A percentile compares a stretch with the other conserved stretches of the same genome.
phyloP scores from a whole-genome alignment of 2,329 filamentous ascomycete species.

The Alternaria conjuncta region DNA sequence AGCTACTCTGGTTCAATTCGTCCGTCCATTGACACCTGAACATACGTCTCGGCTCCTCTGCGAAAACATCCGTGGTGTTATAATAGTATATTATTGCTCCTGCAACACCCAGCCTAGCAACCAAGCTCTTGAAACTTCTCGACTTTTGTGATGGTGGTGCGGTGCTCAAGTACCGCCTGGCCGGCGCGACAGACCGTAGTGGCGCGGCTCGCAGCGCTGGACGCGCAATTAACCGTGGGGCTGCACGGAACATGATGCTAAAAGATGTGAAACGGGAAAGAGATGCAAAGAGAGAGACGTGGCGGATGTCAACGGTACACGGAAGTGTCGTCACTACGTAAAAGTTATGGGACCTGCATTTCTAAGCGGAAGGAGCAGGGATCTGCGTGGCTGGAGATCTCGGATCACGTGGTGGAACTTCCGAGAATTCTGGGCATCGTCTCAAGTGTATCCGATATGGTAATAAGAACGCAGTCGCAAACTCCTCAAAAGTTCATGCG shows the following conservation, averaged over 20 bases:
- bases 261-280: conserved; percentile 24
- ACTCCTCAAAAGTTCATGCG: neutral
- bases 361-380: conserved; percentile 27
- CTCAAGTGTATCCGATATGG: neutral
- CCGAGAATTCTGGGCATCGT: neutral
- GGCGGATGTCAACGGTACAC: conserved; percentile 16
- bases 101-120: conserved; percentile 76
- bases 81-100: conserved; percentile 87
- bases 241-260: conserved; percentile 60
- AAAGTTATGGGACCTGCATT: conserved; percentile 32
- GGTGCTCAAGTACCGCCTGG: conserved; percentile 63
- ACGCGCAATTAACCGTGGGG: conserved; percentile 53
- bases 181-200: conserved; percentile 47
- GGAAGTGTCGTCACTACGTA: conserved; percentile 19
- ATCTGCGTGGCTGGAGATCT: conserved; percentile 5
- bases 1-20: conserved; percentile 2
- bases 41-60: conserved; percentile 80
- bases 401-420: conserved; percentile 11
- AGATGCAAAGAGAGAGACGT: conserved; percentile 25
- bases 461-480: neutral
- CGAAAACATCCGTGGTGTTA: conserved; percentile 86
- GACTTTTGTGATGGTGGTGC: conserved; percentile 68
- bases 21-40: neutral
- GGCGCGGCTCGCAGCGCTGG: conserved; percentile 40
- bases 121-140: conserved; percentile 81